Evolutionary conservation across 768 basidiomycete species (phyloP).

Genomic region (Arthromyces matolae): DNA sequence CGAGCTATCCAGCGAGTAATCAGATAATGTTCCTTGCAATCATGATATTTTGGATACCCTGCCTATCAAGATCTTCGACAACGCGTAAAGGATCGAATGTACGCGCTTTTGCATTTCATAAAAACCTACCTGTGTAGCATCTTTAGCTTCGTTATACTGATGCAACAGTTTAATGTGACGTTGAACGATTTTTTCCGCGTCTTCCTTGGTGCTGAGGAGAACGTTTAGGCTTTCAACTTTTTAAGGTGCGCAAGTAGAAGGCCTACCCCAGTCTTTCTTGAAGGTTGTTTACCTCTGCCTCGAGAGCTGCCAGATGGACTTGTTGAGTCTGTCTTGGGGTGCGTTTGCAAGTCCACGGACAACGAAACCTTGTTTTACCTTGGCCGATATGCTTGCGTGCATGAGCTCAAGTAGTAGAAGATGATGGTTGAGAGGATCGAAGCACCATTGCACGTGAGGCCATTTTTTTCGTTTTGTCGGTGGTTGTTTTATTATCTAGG

Average conservation of each 20-base stretch:
- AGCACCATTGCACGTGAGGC: background rate
- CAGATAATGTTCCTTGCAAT: background rate
- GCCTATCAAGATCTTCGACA: constrained; percentile 67
- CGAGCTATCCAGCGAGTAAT: constrained; percentile 54
- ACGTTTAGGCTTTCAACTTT: background rate
- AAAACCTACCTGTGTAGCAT: constrained; percentile 65
- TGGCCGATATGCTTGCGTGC: constrained; percentile 26
- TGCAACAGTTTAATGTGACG: constrained; percentile 71
- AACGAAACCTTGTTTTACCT: constrained; percentile 13
- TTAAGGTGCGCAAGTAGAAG: background rate
- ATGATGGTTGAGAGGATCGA: background rate
- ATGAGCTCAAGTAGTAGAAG: constrained; percentile 11
- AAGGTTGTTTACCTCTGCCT: constrained; percentile 24
- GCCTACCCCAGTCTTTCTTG: constrained; percentile 28
- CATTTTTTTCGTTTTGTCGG: too few relatives aligned
- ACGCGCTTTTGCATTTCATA: background rate
- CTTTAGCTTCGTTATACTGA: constrained; percentile 78
- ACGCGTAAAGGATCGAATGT: background rate
- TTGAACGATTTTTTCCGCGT: constrained; percentile 38
- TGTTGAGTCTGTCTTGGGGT: constrained; percentile 20
- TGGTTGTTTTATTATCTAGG: too few relatives aligned
- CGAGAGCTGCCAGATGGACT: constrained; percentile 22
- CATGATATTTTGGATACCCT: constrained; percentile 42
- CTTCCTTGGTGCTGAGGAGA: constrained; percentile 17
- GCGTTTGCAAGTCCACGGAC: background rate